Evolutionary conservation across 768 basidiomycete species (phyloP), one percentile per base, ranked within the genome.

Genomic region (Panaeolus papilionaceus): DNA sequence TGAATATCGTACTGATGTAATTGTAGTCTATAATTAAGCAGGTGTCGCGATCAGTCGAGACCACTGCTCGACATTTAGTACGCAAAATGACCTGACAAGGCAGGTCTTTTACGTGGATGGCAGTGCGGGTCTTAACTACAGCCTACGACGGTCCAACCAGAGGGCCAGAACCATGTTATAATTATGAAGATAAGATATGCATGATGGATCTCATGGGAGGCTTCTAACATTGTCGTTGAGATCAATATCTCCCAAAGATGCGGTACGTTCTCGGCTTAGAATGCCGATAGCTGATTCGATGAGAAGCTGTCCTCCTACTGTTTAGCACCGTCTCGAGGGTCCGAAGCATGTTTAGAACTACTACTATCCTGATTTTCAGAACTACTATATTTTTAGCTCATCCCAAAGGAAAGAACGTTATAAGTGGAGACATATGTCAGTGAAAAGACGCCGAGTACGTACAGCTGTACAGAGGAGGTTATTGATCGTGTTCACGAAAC

Each of bases 31-130:
- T 58, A 58, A 58, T 33, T 58, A 58, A 58, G 54, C 33, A 12
- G 54, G 10, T 23, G 47, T 9, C 54, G 33, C 11, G 28, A 37
- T 11, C 26, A 33, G 33, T 16, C 14, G 10, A 20, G 7, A 9
- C 20, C 3, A 23, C 47, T 26, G 33, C 33, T 58, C 28, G 28
- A 58, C 1, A 11, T 58, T 58, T 18, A 14, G 6, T 58, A 58
- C 12, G 33, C 28, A 33, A 16, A 58, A 7, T 37, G 54, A 16
- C 26, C 26, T 20, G 28, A 28, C 51, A 54, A 33, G 26, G 26
- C 28, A 58, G 54, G 8, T 58, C 37, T 58, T 28, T 58, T 58
- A 58, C 54, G 54, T 58, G 54, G 54, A 58, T 58, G 54, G 54
- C 54, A 58, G 54, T 58, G 54, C 54, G 54, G 49, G 54, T 28